These are phyloP conservation scores for Neofusicoccum umdonicola DNA, from an alignment of 2,329 filamentous ascomycete species.

Conservation along the genomic window DNA sequence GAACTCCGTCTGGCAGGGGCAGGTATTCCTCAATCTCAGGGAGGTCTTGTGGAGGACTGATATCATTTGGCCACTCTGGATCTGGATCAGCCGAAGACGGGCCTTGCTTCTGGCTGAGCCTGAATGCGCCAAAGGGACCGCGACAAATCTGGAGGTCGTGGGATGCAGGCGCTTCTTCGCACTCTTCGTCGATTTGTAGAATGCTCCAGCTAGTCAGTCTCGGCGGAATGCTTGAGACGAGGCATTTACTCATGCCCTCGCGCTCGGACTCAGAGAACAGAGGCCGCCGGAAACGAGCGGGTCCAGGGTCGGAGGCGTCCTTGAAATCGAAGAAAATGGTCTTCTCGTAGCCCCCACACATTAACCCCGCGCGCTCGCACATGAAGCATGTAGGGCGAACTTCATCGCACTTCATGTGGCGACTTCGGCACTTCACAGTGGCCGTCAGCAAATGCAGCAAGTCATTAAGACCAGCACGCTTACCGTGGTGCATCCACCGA, in stretches of 20 bases:
- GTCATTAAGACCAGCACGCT: not conserved
- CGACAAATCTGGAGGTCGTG: conserved; percentile 18
- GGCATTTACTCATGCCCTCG: not conserved
- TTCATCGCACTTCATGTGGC: conserved; percentile 49
- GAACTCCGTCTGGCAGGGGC: no score
- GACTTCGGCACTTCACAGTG: conserved; percentile 33
- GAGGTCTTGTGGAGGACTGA: no score
- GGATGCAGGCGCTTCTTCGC: conserved; percentile 18
- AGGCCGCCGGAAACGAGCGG: conserved; percentile 16
- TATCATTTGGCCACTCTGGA: no score
- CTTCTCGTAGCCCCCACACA: conserved; percentile 41
- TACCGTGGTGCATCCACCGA: not conserved
- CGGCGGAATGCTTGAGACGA: conserved; percentile 29
- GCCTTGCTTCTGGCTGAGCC: not conserved
- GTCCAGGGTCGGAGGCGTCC: not conserved
- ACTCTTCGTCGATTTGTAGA: conserved; percentile 26
- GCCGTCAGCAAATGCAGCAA: not conserved
- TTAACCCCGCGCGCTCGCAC: conserved; percentile 36
- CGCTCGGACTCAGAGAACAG: not conserved
- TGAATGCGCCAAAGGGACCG: conserved; percentile 22
- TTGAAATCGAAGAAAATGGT: not conserved
- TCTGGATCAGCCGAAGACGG: not conserved
- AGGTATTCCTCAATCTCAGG: no score
- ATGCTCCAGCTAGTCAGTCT: conserved; percentile 21
- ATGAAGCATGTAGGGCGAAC: conserved; percentile 39